Evolutionary conservation across 805 yeast genomes (phyloP).

Genomic region (Kodamaea kaohsiungensis): DNA sequence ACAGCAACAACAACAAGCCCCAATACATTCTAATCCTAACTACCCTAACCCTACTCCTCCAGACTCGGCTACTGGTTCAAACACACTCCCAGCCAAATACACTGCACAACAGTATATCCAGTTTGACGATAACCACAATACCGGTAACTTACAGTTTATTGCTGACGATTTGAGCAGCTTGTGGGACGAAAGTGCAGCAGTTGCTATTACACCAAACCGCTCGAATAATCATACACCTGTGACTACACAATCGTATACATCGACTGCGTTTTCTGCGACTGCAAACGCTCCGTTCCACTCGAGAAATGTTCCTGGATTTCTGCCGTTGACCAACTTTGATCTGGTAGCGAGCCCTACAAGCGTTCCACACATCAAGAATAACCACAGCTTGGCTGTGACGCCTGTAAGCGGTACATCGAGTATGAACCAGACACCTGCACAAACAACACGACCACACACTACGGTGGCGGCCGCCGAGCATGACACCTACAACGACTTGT

Average conservation of each 20-base stretch:
- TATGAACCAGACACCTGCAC: conserved; percentile 4
- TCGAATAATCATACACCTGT: conserved; percentile 10
- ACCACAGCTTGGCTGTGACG: conserved; percentile 1
- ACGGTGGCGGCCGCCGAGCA: background rate
- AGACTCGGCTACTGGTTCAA: conserved; percentile 1
- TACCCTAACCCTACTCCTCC: conserved; percentile 10
- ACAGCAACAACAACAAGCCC: background rate
- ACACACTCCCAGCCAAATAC: conserved; percentile 6
- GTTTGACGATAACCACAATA: conserved; percentile 9
- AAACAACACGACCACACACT: background rate
- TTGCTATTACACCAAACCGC: conserved; percentile 5
- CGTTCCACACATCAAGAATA: background rate
- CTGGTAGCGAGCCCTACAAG: conserved; percentile 6
- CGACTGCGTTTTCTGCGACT: background rate
- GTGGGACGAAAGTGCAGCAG: conserved; percentile 12
- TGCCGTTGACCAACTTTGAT: conserved; percentile 11
- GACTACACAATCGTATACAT: background rate
- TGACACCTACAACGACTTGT: conserved; percentile 6
- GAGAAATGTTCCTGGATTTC: conserved; percentile 1
- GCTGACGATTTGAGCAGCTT: conserved; percentile 14
- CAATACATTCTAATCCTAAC: background rate
- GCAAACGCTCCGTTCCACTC: background rate
- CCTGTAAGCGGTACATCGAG: conserved; percentile 1
- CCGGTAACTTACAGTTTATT: conserved; percentile 12
- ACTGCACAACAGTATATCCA: conserved; percentile 8